Percentiles rank a stretch among this genome's conserved stretches.
Evolutionary conservation across 2,329 filamentous ascomycete genomes (phyloP).

Genomic region (Hymenoscyphus scutula): DNA sequence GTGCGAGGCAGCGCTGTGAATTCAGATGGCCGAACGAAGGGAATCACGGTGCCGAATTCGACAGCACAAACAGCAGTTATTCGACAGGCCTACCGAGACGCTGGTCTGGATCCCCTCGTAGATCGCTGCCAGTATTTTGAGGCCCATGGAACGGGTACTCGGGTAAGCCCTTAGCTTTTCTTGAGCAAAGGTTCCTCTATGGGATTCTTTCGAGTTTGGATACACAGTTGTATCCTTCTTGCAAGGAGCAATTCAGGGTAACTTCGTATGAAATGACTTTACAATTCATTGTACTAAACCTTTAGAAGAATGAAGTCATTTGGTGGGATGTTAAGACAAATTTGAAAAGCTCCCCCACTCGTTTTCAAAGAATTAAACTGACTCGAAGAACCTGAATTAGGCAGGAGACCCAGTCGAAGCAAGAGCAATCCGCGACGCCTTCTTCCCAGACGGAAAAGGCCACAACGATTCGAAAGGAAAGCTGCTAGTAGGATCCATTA

Average conservation of each 20-base stretch:
- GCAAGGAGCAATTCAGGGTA: no score
- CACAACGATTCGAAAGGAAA: not conserved
- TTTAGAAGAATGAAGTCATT: no score
- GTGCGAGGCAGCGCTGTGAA: slow-evolving; percentile 49
- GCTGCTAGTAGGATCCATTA: slow-evolving; percentile 22
- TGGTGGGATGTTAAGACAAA: no score
- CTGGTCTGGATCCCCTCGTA: slow-evolving; percentile 41
- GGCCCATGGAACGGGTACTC: slow-evolving; percentile 44
- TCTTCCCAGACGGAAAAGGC: not conserved
- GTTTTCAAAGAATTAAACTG: no score
- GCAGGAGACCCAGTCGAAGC: slow-evolving; percentile 46
- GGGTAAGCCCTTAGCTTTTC: no score
- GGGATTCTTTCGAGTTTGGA: no score
- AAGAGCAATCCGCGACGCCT: slow-evolving; percentile 38
- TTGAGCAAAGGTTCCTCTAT: no score
- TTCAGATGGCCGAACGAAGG: slow-evolving; percentile 45
- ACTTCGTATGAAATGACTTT: no score
- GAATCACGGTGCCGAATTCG: slow-evolving; percentile 52
- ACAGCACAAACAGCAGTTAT: slow-evolving; percentile 46
- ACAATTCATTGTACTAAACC: no score
- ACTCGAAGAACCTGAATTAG: no score
- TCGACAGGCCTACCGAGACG: slow-evolving; percentile 42
- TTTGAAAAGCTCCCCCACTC: no score
- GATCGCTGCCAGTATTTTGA: slow-evolving; percentile 49
- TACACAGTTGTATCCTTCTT: no score